These are phyloP conservation scores for Sonneratia caseolaris DNA, from an alignment of 345 rosid species.

Conservation along the genomic window DNA sequence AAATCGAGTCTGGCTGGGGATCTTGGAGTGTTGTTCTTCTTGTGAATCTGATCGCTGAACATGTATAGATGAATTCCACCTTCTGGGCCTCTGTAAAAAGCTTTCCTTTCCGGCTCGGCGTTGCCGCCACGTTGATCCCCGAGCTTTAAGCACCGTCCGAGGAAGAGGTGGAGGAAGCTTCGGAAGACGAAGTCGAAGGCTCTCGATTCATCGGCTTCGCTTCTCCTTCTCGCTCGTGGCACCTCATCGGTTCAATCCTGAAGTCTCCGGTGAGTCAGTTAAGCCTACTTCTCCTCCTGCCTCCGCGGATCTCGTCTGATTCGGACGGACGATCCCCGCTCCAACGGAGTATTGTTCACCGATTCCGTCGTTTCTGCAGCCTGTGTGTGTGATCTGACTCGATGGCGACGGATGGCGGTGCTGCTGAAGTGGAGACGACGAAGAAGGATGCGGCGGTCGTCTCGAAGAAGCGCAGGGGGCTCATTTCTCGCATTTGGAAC, in stretches of 20 bases:
- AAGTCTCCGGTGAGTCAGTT: background rate
- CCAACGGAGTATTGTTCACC: background rate
- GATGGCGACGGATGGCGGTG: background rate
- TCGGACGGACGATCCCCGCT: background rate
- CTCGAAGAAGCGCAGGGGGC: constrained; percentile 43
- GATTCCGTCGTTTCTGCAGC: background rate
- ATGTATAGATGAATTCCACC: too few relatives aligned
- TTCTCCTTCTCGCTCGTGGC: background rate
- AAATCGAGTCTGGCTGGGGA: too few relatives aligned
- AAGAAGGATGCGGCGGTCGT: constrained; percentile 3
- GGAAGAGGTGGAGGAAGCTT: too few relatives aligned
- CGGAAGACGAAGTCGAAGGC: background rate
- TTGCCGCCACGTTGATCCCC: too few relatives aligned
- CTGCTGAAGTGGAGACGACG: constrained; percentile 10
- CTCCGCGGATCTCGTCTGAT: background rate
- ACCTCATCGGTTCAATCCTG: background rate
- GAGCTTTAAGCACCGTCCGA: too few relatives aligned
- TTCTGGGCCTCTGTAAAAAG: too few relatives aligned
- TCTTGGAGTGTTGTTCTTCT: too few relatives aligned
- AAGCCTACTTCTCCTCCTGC: background rate
- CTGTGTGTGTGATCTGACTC: too few relatives aligned
- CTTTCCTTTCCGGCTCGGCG: too few relatives aligned
- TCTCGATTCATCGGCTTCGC: background rate
- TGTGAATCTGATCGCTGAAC: too few relatives aligned
- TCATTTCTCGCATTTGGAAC: constrained; percentile 66